Evolutionary conservation across 148 eudicot genomes (phyloP), one percentile per base, ranked within the genome.

Genomic region (Hydrangea macrophylla): DNA sequence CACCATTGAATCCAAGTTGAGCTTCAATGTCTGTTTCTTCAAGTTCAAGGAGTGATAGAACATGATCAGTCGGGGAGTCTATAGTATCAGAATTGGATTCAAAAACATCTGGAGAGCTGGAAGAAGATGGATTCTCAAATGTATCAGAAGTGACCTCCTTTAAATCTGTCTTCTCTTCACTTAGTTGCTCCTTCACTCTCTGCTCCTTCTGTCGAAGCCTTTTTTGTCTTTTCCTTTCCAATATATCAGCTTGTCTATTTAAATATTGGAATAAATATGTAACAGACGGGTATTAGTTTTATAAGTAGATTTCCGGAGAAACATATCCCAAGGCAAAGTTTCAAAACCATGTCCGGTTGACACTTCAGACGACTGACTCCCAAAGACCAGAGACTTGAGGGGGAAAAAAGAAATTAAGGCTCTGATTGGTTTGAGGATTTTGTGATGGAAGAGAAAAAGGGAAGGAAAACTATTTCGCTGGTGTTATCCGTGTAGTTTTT

Each of bases 121-220:
- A 78, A 13, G 86, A 78, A 57, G 76, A 58, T 31, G 73, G 60
- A 45, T 78, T 74, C 48, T 79, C 84, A 26, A 64, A 42, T 26
- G 55, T 22, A 79, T 55, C 72, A 30, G 70, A 68, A 56, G 60
- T 2, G 42, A 63, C 74, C 32, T 78, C 82, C 17, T 68, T 73
- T 20, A 70, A 62, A 70, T 79, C 78, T 57, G 63, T 61, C 59
- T 51, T 72, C 73, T 80, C 86, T 20, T 55, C 81, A 65, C 62
- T 69, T 44, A 79, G 71, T 75, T 70, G 86, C 64, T 80, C 84
- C 75, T 77, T 92, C 62, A 71, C 81, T 76, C 79, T 85, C 67
- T 85, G 97, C 76, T 92, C 89, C 75, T 84, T 92, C 76, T 85
- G 98, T 64, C 96, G 71, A 60, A 92, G 88, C 75, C 88, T 92